These are phyloP conservation scores for Kodamaea hsintzibuensis DNA, from an alignment of 805 yeast species.

Conservation along the genomic window DNA sequence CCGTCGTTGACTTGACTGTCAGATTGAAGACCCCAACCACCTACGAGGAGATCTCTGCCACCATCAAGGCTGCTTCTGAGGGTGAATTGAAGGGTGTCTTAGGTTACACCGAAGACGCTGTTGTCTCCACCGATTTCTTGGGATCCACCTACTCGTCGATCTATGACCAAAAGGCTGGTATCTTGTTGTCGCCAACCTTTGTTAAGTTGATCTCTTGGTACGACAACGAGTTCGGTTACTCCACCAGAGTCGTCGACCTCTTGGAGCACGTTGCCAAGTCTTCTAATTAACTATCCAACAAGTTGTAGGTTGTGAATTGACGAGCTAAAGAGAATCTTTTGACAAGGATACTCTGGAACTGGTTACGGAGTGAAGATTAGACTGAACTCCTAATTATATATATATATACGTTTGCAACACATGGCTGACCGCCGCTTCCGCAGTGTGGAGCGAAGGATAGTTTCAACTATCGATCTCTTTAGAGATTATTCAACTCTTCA, in stretches of 20 bases:
- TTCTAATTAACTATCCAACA: conserved; percentile 16
- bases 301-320: conserved; percentile 8
- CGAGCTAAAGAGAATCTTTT: neutral
- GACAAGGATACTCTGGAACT: neutral
- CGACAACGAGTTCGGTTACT: conserved; percentile 39
- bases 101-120: conserved; percentile 38
- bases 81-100: conserved; percentile 36
- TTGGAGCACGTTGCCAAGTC: conserved; percentile 31
- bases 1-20: conserved; percentile 38
- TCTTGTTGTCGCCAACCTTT: conserved; percentile 36
- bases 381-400: neutral
- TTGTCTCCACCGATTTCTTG: conserved; percentile 36
- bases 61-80: conserved; percentile 32
- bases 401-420: neutral
- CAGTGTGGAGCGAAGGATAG: neutral
- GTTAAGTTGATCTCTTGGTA: conserved; percentile 39
- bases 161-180: conserved; percentile 37
- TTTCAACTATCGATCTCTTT: neutral
- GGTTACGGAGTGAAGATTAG: neutral
- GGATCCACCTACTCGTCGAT: conserved; percentile 31
- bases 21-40: conserved; percentile 31
- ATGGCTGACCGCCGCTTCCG: neutral
- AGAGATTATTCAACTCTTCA: neutral
- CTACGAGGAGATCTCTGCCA: conserved; percentile 35
- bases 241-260: conserved; percentile 39